These are phyloP conservation scores for Meira miltonrushii DNA, from an alignment of 1,284 basidiomycete genomes.

Conservation along the genomic window DNA sequence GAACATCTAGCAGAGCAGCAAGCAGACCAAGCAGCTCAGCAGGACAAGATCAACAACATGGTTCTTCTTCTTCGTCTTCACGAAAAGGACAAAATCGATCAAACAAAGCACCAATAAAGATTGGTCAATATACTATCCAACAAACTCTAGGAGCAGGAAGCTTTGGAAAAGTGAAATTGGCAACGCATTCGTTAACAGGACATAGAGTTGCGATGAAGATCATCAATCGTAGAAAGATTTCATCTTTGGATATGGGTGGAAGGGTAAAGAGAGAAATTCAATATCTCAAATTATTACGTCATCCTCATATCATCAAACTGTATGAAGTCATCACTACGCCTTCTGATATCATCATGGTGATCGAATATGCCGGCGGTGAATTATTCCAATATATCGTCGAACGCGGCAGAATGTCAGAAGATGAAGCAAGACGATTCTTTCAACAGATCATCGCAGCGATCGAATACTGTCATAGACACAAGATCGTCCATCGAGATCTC, in stretches of 20 bases:
- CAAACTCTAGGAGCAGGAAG: slow-evolving; percentile 66
- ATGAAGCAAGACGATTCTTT: slow-evolving; percentile 49
- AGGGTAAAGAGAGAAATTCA: slow-evolving; percentile 75
- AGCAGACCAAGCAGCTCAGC: not conserved
- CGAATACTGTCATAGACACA: slow-evolving; percentile 50
- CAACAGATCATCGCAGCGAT: slow-evolving; percentile 52
- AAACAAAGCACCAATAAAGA: slow-evolving; percentile 36
- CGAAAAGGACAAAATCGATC: too few species aligned
- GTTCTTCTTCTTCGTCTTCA: not conserved
- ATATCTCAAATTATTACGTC: slow-evolving; percentile 48
- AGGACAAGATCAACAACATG: slow-evolving; percentile 1
- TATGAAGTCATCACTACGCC: slow-evolving; percentile 52
- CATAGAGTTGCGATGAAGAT: slow-evolving; percentile 97
- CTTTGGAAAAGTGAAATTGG: slow-evolving; percentile 98
- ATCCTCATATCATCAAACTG: slow-evolving; percentile 52
- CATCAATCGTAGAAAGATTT: slow-evolving; percentile 89
- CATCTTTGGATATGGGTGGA: slow-evolving; percentile 65
- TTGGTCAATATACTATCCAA: slow-evolving; percentile 48
- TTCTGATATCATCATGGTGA: slow-evolving; percentile 52
- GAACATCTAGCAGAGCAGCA: not conserved
- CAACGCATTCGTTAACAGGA: slow-evolving; percentile 85
- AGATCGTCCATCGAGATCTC: slow-evolving; percentile 62
- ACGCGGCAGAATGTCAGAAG: slow-evolving; percentile 45
- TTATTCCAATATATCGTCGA: slow-evolving; percentile 52
- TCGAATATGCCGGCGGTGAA: slow-evolving; percentile 51